These are phyloP conservation scores for Eragrostis nindensis DNA, from an alignment of 176 grass and related monocot genomes.

Conservation along the genomic window DNA sequence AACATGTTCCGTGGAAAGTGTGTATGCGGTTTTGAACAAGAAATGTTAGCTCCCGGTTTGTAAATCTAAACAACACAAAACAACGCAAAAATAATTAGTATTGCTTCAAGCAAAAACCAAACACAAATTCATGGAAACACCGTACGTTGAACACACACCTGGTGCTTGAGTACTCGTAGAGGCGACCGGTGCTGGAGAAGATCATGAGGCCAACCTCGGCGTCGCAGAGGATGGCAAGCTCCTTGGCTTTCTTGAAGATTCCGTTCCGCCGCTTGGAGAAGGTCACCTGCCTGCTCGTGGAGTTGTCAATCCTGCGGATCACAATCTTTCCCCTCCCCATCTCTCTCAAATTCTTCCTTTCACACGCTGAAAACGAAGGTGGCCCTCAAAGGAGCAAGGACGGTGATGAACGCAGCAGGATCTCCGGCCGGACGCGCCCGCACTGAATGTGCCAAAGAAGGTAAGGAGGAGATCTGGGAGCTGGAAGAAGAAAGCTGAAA, in stretches of 20 bases:
- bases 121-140: neutral
- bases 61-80: slow-evolving; percentile 5
- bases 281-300: slow-evolving; percentile 89
- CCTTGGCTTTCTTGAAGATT: slow-evolving; percentile 93
- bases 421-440: slow-evolving; percentile 4
- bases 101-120: neutral
- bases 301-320: slow-evolving; percentile 92
- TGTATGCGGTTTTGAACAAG: neutral
- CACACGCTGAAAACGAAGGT: neutral
- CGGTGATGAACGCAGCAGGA: neutral
- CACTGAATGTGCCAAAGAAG: slow-evolving; percentile 40
- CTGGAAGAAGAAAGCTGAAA: slow-evolving; percentile 57
- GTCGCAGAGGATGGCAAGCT: slow-evolving; percentile 91
- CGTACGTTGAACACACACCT: slow-evolving; percentile 34
- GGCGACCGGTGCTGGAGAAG: slow-evolving; percentile 91
- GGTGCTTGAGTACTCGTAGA: slow-evolving; percentile 87
- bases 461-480: slow-evolving; percentile 46
- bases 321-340: slow-evolving; percentile 96
- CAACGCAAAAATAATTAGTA: neutral
- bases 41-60: neutral
- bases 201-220: slow-evolving; percentile 87
- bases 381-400: neutral
- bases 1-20: neutral
- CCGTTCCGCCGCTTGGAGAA: slow-evolving; percentile 90
- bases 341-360: neutral